A percentile compares a stretch with the other conserved stretches of the same genome.
Evolutionary conservation across 1,284 basidiomycete species (phyloP).

Genomic region (Coriolopsis trogii): DNA sequence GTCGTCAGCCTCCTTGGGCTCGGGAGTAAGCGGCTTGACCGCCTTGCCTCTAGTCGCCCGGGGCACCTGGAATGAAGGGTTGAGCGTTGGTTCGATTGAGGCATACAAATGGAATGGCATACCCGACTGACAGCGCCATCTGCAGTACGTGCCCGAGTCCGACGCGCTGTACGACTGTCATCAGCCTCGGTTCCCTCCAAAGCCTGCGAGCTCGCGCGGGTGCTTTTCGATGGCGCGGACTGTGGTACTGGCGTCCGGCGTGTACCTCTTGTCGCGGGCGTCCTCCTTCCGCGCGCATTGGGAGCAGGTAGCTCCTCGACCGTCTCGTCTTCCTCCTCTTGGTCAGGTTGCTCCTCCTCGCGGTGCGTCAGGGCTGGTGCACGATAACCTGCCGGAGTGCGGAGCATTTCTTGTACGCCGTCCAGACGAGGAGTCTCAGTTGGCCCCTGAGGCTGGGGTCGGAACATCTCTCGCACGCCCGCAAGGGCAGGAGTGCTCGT

Average conservation of each 20-base stretch:
- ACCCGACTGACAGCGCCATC: slow-evolving; percentile 22
- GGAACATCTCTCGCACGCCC: slow-evolving; percentile 40
- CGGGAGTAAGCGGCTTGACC: slow-evolving; percentile 8
- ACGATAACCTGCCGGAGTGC: slow-evolving; percentile 33
- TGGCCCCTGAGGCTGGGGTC: slow-evolving; percentile 9
- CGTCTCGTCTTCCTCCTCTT: slow-evolving; percentile 11
- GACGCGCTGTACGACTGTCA: slow-evolving; percentile 3
- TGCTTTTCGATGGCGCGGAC: slow-evolving; percentile 17
- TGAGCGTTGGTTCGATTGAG: no score
- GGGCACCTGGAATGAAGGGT: neutral
- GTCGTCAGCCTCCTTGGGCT: slow-evolving; percentile 20
- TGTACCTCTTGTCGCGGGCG: slow-evolving; percentile 10
- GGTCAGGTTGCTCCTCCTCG: slow-evolving; percentile 5
- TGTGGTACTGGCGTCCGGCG: slow-evolving; percentile 23
- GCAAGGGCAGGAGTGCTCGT: slow-evolving; percentile 36
- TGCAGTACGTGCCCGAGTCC: slow-evolving; percentile 22
- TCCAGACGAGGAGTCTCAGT: slow-evolving; percentile 39
- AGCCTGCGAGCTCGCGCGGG: slow-evolving; percentile 13
- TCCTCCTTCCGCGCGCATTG: slow-evolving; percentile 15
- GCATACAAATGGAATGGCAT: neutral
- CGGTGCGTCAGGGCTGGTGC: neutral
- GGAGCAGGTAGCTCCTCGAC: slow-evolving; percentile 10
- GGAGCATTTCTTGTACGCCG: slow-evolving; percentile 40
- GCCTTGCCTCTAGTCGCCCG: slow-evolving; percentile 14
- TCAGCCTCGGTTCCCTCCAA: neutral